A percentile compares a stretch with the other conserved stretches of the same genome.
Conservation (phyloP, 2,329 filamentous ascomycete genomes). For the Rutstroemia sp. region DNA sequence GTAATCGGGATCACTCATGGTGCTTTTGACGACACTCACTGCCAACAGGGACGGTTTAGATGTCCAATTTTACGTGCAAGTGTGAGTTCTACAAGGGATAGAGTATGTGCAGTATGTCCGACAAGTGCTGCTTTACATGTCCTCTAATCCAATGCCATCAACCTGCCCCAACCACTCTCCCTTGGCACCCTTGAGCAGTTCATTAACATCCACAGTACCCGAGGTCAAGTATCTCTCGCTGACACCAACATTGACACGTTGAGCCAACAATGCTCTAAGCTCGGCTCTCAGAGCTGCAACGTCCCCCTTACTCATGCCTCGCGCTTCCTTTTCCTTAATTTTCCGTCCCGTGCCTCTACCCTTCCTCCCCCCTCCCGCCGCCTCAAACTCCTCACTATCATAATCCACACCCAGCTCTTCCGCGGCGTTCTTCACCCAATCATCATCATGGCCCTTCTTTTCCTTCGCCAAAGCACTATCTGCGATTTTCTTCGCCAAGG, state of each 20-base stretch:
- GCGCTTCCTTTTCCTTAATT: conserved; percentile 65
- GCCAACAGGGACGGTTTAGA: too few species aligned
- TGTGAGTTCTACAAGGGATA: not conserved
- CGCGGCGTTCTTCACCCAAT: conserved; percentile 76
- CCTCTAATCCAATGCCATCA: conserved; percentile 29
- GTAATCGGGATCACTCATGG: not conserved
- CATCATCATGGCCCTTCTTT: conserved; percentile 74
- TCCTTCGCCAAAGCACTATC: conserved; percentile 81
- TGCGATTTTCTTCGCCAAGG: conserved; percentile 78
- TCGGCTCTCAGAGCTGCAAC: conserved; percentile 62
- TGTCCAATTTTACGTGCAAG: too few species aligned
- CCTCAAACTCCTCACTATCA: conserved; percentile 77
- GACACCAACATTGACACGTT: conserved; percentile 78
- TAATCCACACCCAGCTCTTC: conserved; percentile 93
- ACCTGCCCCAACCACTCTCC: conserved; percentile 37
- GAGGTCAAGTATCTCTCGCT: conserved; percentile 79
- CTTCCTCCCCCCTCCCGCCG: conserved; percentile 48
- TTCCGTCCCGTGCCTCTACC: conserved; percentile 67
- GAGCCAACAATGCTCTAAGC: conserved; percentile 60
- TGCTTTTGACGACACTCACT: too few species aligned
- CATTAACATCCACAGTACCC: conserved; percentile 76
- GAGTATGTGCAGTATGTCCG: not conserved
- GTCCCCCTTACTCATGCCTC: conserved; percentile 64
- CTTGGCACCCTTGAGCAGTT: conserved; percentile 57
- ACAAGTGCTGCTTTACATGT: conserved; percentile 9